Conservation (phyloP, 305 asterid genomes). For the Striga hermonthica region DNA sequence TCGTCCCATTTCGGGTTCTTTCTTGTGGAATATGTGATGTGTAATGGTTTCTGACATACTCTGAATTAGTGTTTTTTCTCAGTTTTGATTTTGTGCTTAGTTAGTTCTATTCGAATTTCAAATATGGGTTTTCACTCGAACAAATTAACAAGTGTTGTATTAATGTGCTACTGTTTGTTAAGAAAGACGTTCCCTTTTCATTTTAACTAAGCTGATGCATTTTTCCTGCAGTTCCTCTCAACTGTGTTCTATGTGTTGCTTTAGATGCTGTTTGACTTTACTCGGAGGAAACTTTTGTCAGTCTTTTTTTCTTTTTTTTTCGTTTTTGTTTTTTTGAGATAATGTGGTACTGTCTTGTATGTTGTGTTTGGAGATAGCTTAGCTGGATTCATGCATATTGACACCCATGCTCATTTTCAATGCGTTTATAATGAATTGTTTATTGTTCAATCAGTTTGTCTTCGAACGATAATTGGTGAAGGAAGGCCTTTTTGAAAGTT, state of each 20-base stretch:
- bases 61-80: constrained; percentile 15
- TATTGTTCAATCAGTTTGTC: neutral
- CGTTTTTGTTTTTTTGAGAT: too few species aligned
- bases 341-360: constrained; percentile 3
- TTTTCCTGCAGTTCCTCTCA: constrained; percentile 15
- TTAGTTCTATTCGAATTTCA: constrained; percentile 2
- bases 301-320: neutral
- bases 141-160: too few species aligned
- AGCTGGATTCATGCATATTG: neutral
- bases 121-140: constrained; percentile 23
- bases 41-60: constrained; percentile 8
- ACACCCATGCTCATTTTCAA: neutral
- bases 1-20: neutral
- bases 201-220: constrained; percentile 16
- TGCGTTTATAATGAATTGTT: neutral
- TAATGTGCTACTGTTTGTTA: constrained; percentile 3
- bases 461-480: constrained; percentile 1
- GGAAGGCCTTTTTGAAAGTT: neutral
- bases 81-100: constrained; percentile 11
- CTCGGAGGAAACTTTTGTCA: too few species aligned
- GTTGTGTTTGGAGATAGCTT: neutral
- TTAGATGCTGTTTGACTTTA: neutral
- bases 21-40: constrained; percentile 19
- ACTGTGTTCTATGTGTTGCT: constrained; percentile 28
- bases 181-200: constrained; percentile 7